Evolutionary conservation across 805 yeast genomes (phyloP).

Genomic region (Starmerella bombicola): DNA sequence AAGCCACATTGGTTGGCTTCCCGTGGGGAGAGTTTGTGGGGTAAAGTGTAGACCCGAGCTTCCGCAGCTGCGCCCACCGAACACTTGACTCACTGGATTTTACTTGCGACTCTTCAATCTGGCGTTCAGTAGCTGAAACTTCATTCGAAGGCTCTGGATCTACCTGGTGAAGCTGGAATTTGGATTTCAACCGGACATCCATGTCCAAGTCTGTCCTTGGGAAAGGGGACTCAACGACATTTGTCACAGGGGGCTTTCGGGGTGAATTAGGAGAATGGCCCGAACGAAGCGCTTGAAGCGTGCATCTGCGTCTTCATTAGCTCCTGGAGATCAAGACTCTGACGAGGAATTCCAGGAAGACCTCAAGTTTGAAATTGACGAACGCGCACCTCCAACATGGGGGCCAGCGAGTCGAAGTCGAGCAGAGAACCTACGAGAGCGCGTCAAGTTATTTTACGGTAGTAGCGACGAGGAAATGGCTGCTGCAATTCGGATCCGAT

Average conservation of each 20-base stretch:
- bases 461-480: slow-evolving; percentile 35
- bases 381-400: not conserved
- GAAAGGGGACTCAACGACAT: too few species aligned
- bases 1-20: slow-evolving; percentile 35
- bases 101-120: not conserved
- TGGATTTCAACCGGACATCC: slow-evolving; percentile 11
- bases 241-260: too few species aligned
- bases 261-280: too few species aligned
- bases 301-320: not conserved
- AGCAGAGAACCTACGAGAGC: slow-evolving; percentile 33
- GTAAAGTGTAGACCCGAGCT: slow-evolving; percentile 30
- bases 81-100: not conserved
- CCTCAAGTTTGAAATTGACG: not conserved
- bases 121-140: not conserved
- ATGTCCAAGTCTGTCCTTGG: slow-evolving; percentile 1
- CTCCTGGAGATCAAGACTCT: not conserved
- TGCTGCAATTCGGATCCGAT: slow-evolving; percentile 35
- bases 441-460: slow-evolving; percentile 40
- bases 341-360: not conserved
- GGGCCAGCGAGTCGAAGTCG: not conserved
- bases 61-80: slow-evolving; percentile 34
- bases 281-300: not conserved
- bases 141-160: not conserved
- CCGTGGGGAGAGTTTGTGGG: slow-evolving; percentile 36
- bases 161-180: slow-evolving; percentile 8